Conservation (phyloP, 2,329 filamentous ascomycete genomes). For the Ophiostoma novo-ulmi region DNA sequence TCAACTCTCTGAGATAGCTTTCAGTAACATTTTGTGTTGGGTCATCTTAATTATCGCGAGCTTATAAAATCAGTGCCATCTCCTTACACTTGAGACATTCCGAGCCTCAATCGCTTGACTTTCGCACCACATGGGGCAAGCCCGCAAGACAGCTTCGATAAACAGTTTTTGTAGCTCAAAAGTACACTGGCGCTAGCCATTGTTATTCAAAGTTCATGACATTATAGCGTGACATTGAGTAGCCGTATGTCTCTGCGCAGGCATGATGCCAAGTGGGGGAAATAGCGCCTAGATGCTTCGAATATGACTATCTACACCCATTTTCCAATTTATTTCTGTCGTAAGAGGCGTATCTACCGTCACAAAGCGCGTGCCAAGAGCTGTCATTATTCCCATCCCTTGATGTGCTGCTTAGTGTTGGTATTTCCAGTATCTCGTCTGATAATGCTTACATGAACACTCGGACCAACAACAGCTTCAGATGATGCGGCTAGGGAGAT, state of each 20-base stretch:
- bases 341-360: not conserved
- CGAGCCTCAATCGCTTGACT: not conserved
- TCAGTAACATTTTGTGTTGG: not conserved
- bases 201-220: slow-evolving; percentile 2
- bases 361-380: not conserved
- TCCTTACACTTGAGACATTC: not conserved
- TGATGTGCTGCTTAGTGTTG: not conserved
- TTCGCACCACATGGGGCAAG: not conserved
- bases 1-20: not conserved
- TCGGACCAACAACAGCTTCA: not conserved
- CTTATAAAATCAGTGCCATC: not conserved
- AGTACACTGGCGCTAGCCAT: not conserved
- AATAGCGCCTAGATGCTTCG: not conserved
- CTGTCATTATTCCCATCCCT: not conserved
- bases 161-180: not conserved
- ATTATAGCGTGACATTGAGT: not conserved
- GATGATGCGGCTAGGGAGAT: not conserved
- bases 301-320: not conserved
- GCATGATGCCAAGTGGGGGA: slow-evolving; percentile 6
- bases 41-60: not conserved
- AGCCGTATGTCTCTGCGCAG: not conserved
- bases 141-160: not conserved
- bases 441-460: not conserved
- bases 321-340: not conserved
- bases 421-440: not conserved